These are phyloP conservation scores for Toxicodendron radicans DNA, from an alignment of 345 rosid species.

Conservation along the genomic window DNA sequence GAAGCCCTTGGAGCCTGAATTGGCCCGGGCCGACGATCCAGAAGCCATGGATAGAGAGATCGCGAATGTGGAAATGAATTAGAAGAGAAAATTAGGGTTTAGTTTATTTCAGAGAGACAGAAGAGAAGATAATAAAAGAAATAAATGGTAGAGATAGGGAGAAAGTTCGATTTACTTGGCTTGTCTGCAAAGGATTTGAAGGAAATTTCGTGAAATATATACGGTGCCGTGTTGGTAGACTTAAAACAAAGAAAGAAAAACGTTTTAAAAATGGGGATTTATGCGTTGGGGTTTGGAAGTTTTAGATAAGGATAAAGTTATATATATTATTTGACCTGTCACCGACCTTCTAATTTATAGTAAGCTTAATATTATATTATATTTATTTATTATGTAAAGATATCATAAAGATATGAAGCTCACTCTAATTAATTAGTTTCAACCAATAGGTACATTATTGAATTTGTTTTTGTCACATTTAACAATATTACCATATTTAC, in stretches of 20 bases:
- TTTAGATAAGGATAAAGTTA: neutral
- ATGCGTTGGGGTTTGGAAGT: neutral
- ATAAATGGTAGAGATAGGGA: neutral
- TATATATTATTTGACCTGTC: neutral
- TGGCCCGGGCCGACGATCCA: constrained; percentile 72
- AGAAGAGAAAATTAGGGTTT: constrained; percentile 4
- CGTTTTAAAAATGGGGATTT: neutral
- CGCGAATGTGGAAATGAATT: neutral
- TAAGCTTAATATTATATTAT: no score
- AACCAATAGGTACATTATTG: no score
- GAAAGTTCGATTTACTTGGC: neutral
- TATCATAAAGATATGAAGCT: no score
- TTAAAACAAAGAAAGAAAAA: neutral
- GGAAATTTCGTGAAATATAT: neutral
- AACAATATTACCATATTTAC: no score
- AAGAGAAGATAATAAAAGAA: neutral
- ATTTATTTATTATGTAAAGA: no score
- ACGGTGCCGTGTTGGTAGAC: neutral
- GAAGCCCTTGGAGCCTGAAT: constrained; percentile 72
- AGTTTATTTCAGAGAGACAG: neutral
- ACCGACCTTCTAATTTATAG: neutral
- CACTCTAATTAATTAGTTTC: no score
- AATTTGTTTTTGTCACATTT: no score
- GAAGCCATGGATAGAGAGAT: constrained; percentile 62
- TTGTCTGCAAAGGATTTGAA: neutral